Percentiles rank a stretch among this genome's conserved stretches.
These are phyloP conservation scores for Aspergillus ruber DNA, from an alignment of 2,329 filamentous ascomycete species.

Conservation along the genomic window DNA sequence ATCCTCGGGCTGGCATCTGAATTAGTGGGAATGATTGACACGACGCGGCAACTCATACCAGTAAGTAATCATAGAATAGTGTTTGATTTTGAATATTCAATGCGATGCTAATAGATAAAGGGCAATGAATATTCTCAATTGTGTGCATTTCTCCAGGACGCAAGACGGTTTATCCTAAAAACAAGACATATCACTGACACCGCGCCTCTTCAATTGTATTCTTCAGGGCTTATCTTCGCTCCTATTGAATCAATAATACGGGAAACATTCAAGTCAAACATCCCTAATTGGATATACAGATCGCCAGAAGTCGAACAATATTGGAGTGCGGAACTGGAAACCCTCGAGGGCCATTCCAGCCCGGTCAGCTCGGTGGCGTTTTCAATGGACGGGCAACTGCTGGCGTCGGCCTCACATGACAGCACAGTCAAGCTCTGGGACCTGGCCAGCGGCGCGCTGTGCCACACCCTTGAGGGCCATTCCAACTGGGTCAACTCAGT, in stretches of 20 bases:
- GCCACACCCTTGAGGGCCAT: too few species aligned
- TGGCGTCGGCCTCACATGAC: too few species aligned
- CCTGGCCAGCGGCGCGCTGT: too few species aligned
- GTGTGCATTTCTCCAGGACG: conserved; percentile 23
- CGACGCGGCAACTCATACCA: conserved; percentile 7
- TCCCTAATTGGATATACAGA: conserved; percentile 11
- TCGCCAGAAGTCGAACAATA: conserved; percentile 6
- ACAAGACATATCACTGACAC: conserved; percentile 20
- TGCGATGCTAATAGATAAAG: conserved; percentile 3
- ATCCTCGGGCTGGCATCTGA: conserved; percentile 11
- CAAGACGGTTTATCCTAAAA: conserved; percentile 23
- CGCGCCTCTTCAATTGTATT: conserved; percentile 32
- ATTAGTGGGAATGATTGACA: conserved; percentile 8
- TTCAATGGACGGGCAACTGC: too few species aligned
- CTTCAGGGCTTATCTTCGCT: conserved; percentile 25
- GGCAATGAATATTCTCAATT: conserved; percentile 5
- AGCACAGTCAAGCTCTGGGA: too few species aligned
- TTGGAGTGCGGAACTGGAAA: conserved; percentile 6
- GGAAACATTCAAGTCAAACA: conserved; percentile 12
- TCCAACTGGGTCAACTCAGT: too few species aligned
- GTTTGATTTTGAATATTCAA: neutral
- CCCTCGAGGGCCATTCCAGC: conserved; percentile 10
- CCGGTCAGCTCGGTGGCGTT: too few species aligned
- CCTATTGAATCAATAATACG: conserved; percentile 21
- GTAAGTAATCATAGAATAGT: conserved; percentile 4